Percentiles rank a stretch among this genome's conserved stretches.
These are phyloP conservation scores for Ricinus communis DNA, from an alignment of 345 rosid species.

Conservation along the genomic window DNA sequence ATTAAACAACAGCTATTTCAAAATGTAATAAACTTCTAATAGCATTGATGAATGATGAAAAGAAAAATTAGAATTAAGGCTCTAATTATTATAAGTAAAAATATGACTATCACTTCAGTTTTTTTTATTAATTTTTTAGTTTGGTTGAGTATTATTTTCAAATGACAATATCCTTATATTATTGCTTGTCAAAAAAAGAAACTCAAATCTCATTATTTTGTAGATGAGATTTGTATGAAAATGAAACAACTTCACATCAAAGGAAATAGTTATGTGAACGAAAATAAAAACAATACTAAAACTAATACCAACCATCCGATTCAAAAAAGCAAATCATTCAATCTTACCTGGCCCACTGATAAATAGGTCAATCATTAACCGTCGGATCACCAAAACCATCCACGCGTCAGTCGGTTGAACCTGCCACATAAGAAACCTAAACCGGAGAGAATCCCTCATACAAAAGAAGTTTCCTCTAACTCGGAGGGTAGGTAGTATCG, in stretches of 20 bases:
- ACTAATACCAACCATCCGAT: not conserved
- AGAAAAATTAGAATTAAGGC: no score
- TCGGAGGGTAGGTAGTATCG: conserved; percentile 2
- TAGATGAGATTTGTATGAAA: not conserved
- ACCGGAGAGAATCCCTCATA: not conserved
- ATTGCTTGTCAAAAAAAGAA: not conserved
- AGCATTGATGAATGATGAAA: no score
- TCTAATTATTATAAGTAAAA: no score
- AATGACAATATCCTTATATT: not conserved
- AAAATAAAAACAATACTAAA: not conserved
- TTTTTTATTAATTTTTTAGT: no score
- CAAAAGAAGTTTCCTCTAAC: not conserved
- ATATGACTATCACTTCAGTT: no score
- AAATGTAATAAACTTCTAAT: no score
- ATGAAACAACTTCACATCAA: not conserved
- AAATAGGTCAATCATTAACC: not conserved
- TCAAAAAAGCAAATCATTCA: not conserved
- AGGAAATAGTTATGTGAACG: not conserved
- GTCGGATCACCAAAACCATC: not conserved
- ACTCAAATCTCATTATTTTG: not conserved
- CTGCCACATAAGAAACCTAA: not conserved
- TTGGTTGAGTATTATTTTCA: no score
- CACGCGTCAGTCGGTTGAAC: not conserved
- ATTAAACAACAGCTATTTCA: no score
- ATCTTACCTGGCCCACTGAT: not conserved